phyloP scores from a whole-genome alignment of 176 grass and related monocot species.

The Bromus sterilis region DNA sequence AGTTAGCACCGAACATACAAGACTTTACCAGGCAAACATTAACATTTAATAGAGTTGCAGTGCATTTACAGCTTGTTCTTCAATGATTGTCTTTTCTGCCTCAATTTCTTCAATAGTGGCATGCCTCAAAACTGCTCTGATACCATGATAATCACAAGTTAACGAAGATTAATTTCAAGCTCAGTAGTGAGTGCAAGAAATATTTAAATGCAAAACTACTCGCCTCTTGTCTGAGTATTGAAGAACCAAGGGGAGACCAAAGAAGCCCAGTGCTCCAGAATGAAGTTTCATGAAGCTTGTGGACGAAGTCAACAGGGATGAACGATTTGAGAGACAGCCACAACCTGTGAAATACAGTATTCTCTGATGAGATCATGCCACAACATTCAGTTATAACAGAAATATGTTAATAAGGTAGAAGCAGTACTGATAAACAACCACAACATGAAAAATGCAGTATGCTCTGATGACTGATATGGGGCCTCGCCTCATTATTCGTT shows the following conservation, averaged over 20 bases:
- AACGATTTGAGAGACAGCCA: constrained; percentile 4
- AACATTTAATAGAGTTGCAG: background rate
- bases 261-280: constrained; percentile 7
- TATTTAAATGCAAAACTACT: constrained; percentile 13
- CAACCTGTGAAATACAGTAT: constrained; percentile 17
- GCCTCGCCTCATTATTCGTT: background rate
- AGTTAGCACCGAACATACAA: constrained; percentile 15
- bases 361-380: background rate
- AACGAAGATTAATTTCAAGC: constrained; percentile 18
- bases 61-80: constrained; percentile 69
- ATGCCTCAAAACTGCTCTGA: constrained; percentile 69
- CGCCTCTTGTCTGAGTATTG: constrained; percentile 22
- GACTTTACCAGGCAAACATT: background rate
- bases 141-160: constrained; percentile 25
- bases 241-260: constrained; percentile 21
- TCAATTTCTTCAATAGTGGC: constrained; percentile 98
- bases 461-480: background rate
- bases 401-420: background rate
- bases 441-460: background rate
- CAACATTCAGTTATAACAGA: background rate
- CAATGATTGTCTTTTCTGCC: constrained; percentile 76
- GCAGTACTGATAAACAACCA: background rate
- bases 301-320: background rate
- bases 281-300: constrained; percentile 8
- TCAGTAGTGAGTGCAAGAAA: background rate